These are phyloP conservation scores for Daldinia bambusicola DNA, from an alignment of 495 filamentous ascomycete genomes.

Conservation along the genomic window DNA sequence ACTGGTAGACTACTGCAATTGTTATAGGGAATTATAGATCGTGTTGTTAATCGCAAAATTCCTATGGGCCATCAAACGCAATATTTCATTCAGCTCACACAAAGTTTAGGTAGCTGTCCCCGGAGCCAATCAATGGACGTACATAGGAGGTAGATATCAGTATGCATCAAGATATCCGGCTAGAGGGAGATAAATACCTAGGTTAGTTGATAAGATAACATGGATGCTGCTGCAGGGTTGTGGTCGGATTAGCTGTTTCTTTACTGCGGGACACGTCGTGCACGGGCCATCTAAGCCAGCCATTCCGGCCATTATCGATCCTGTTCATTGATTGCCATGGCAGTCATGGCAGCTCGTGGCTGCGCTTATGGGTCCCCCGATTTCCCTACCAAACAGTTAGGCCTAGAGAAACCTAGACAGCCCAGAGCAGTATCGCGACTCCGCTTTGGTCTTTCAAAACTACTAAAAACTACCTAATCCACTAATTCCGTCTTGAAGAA, in stretches of 20 bases:
- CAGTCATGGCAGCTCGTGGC: background rate
- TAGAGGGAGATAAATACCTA: constrained; percentile 5
- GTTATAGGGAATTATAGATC: background rate
- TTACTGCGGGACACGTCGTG: constrained; percentile 25
- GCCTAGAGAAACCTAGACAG: background rate
- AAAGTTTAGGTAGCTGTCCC: background rate
- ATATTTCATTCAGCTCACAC: background rate
- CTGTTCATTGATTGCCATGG: constrained; percentile 31
- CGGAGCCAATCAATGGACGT: background rate
- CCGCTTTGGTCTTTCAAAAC: constrained; percentile 30
- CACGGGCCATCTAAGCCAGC: constrained; percentile 19
- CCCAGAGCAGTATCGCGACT: constrained; percentile 33
- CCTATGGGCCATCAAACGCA: background rate
- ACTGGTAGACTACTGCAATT: background rate
- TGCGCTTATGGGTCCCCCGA: constrained; percentile 12
- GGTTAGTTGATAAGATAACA: constrained; percentile 28
- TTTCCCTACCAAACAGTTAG: background rate
- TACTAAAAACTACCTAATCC: constrained; percentile 9
- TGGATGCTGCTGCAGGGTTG: background rate
- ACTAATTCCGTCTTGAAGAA: constrained; percentile 34
- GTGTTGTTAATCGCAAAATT: background rate
- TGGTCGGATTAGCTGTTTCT: background rate
- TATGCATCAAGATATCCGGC: background rate
- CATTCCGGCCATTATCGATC: constrained; percentile 10
- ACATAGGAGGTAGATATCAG: background rate